Evolutionary conservation across 2,329 filamentous ascomycete genomes (phyloP), one percentile per base, ranked within the genome.

Genomic region (Calonectria pauciramosa): DNA sequence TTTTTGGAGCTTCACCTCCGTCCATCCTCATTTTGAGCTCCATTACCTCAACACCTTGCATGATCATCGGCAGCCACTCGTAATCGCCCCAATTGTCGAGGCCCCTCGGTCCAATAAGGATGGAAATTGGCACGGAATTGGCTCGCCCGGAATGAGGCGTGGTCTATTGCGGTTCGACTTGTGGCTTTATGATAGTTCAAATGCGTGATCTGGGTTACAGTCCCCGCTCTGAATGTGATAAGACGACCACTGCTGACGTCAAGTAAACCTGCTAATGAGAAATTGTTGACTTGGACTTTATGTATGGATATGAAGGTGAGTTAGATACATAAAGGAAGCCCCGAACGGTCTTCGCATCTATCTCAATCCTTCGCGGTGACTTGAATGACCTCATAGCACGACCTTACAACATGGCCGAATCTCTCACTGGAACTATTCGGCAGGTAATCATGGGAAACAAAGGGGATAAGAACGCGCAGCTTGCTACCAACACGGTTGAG

Each of bases 401-500:
- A 30, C 41, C n/a, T 14, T 49, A 51, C 32, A 52, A n/a, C 28
- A 82, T 82, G 81, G 74, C 77, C 2, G 74, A 79, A 1, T 59
- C 84, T 26, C 76, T 85, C 20, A 79, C 83, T 20, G 81, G 83
- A 38, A 79, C 84, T 36, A 76, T 87, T 32, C 83, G 86, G 36
- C 85, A 86, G 65, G 85, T 85, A 80, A 82, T 86, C 76, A 86
- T 86, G 80, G 86, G 87, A 49, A 81, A 84, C 64, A 79, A 82
- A 72, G 83, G 79, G 76, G 86, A 88, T 76, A 95, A 96, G 87
- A 81, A 90, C 32, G 87, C 88, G 20, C 92, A 96, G 80, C 87
- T 96, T 63, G 83, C 87, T 32, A 85, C 85, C 51, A 86, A 92
- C 75, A 93, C 87, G 4, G 89, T 91, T 70, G 89, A 95, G 81